phyloP scores from a whole-genome alignment of 2,329 filamentous ascomycete genomes.

The Ramularia endophylla region DNA sequence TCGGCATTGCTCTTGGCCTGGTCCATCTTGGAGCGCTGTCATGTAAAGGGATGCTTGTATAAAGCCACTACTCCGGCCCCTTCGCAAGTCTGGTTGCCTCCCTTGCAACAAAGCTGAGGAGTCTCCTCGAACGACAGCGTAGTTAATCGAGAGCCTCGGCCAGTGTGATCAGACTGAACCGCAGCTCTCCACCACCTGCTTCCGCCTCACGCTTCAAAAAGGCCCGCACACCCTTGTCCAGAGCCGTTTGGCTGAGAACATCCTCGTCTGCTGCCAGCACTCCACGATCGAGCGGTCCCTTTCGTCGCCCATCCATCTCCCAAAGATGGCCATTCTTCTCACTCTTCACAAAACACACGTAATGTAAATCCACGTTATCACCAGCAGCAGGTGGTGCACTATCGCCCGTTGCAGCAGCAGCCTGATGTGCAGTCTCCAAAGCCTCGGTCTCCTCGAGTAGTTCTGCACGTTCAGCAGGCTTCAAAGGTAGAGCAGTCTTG shows the following conservation, averaged over 20 bases:
- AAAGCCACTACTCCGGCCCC: too few relatives aligned
- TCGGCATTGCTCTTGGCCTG: too few relatives aligned
- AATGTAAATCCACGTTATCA: slow-evolving; percentile 88
- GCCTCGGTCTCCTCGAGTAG: slow-evolving; percentile 70
- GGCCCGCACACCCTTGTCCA: slow-evolving; percentile 61
- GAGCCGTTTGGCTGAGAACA: slow-evolving; percentile 61
- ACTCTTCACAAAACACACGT: slow-evolving; percentile 86
- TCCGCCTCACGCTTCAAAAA: slow-evolving; percentile 55
- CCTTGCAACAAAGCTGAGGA: too few relatives aligned
- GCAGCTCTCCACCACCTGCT: slow-evolving; percentile 51
- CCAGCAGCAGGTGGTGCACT: slow-evolving; percentile 70
- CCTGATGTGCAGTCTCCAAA: slow-evolving; percentile 71
- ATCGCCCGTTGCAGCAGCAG: slow-evolving; percentile 70
- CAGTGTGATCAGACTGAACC: slow-evolving; percentile 59
- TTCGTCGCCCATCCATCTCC: slow-evolving; percentile 72
- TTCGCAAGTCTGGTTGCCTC: too few relatives aligned
- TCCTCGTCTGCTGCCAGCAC: slow-evolving; percentile 39
- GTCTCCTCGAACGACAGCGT: too few relatives aligned
- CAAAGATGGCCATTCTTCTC: slow-evolving; percentile 62
- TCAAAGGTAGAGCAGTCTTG: slow-evolving; percentile 62
- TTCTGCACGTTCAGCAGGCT: slow-evolving; percentile 59
- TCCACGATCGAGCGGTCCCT: slow-evolving; percentile 64
- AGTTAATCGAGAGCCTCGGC: slow-evolving; percentile 51
- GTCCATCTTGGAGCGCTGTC: too few relatives aligned
- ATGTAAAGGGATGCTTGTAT: too few relatives aligned